Evolutionary conservation across 768 basidiomycete genomes (phyloP).

Genomic region (Rhodotorula paludigena): DNA sequence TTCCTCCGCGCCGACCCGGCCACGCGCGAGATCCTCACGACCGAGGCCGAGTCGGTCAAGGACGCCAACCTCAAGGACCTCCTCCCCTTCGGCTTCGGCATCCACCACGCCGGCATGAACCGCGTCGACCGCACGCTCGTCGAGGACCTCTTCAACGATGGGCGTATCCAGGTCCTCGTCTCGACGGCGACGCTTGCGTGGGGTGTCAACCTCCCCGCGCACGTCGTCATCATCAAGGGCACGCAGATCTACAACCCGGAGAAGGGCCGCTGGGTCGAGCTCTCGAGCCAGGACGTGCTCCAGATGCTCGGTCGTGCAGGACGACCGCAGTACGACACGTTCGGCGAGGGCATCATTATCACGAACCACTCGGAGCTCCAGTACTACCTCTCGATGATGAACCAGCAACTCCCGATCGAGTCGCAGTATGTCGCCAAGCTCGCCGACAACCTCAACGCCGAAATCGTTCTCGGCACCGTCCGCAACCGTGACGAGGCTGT

Average conservation of each 20-base stretch:
- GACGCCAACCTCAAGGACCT: constrained; percentile 80
- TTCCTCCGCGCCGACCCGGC: constrained; percentile 93
- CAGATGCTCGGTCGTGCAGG: constrained; percentile 99
- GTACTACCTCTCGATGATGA: constrained; percentile 89
- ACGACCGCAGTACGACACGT: constrained; percentile 93
- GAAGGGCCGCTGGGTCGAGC: constrained; percentile 94
- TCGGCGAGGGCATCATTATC: constrained; percentile 95
- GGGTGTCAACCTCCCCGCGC: constrained; percentile 98
- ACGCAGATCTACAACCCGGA: constrained; percentile 99
- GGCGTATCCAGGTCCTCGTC: constrained; percentile 85
- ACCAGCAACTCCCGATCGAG: constrained; percentile 97
- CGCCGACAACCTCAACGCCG: constrained; percentile 93
- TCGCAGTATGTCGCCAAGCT: constrained; percentile 86
- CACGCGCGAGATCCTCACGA: constrained; percentile 77
- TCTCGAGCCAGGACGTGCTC: constrained; percentile 89
- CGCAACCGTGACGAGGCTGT: constrained; percentile 95
- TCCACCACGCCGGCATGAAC: constrained; percentile 96
- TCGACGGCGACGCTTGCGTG: constrained; percentile 98
- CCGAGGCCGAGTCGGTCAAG: constrained; percentile 75
- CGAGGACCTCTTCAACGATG: constrained; percentile 89
- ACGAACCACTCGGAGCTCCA: constrained; percentile 96
- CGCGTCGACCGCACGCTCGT: constrained; percentile 83
- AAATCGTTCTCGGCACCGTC: constrained; percentile 90
- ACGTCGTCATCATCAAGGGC: constrained; percentile 99
- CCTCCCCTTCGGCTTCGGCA: constrained; percentile 91